phyloP scores from a whole-genome alignment of 495 filamentous ascomycete species.

The Penicillium cataractarum region DNA sequence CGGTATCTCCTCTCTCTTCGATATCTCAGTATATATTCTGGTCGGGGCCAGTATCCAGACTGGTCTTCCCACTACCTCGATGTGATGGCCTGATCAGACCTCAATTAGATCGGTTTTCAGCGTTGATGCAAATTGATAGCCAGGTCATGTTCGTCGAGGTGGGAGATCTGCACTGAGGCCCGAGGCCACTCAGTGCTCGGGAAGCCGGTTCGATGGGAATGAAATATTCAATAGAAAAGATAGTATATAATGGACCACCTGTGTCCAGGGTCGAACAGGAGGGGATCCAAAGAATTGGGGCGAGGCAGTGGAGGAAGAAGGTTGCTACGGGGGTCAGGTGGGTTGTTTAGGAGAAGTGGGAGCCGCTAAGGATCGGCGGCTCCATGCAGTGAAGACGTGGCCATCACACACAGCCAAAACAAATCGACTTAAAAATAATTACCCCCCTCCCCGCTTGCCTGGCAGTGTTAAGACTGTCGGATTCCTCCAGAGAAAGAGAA shows the following conservation, averaged over 20 bases:
- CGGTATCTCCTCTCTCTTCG: not conserved
- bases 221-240: not conserved
- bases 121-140: constrained; percentile 24
- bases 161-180: constrained; percentile 44
- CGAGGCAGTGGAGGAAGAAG: constrained; percentile 16
- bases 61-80: not conserved
- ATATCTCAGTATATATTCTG: not conserved
- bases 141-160: constrained; percentile 43
- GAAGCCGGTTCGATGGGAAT: constrained; percentile 7
- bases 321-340: constrained; percentile 20
- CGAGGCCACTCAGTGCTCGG: constrained; percentile 42
- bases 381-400: constrained; percentile 35
- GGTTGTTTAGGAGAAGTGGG: constrained; percentile 34
- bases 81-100: constrained; percentile 4
- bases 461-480: not conserved
- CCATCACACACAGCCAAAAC: constrained; percentile 31
- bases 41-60: not conserved
- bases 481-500: not conserved
- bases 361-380: constrained; percentile 37
- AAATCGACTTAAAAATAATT: constrained; percentile 13
- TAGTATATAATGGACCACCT: not conserved
- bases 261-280: constrained; percentile 2
- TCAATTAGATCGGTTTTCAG: constrained; percentile 26
- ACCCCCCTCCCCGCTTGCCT: not conserved
- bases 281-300: constrained; percentile 1